A percentile compares a stretch with the other conserved stretches of the same genome.
Evolutionary conservation across 371 early-diverging fungal species (phyloP).

Genomic region (Nosema muscidifuracis): DNA sequence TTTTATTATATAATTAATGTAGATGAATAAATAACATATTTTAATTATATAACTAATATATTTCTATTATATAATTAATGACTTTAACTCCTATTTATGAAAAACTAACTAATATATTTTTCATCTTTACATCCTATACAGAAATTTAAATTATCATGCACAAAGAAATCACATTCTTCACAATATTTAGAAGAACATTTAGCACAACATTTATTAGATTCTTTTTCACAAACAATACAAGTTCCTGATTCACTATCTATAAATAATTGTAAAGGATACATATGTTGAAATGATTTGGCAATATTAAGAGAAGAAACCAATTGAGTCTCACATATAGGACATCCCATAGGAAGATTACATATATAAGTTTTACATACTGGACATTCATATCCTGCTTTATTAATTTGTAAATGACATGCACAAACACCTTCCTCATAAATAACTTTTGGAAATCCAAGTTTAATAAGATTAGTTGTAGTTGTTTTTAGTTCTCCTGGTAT

Average conservation of each 20-base stretch:
- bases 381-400: conserved; percentile 48
- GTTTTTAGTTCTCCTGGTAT: conserved; percentile 38
- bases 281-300: conserved; percentile 43
- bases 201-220: conserved; percentile 30
- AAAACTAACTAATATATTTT: too few species aligned
- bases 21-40: too few species aligned
- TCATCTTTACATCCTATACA: conserved; percentile 55
- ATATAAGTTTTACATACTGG: conserved; percentile 57
- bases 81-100: too few species aligned
- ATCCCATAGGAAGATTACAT: conserved; percentile 53
- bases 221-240: conserved; percentile 34
- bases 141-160: conserved; percentile 52
- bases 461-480: conserved; percentile 36
- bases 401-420: conserved; percentile 58
- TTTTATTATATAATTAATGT: too few species aligned
- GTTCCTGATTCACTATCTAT: conserved; percentile 1
- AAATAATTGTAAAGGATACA: conserved; percentile 47
- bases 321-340: conserved; percentile 55
- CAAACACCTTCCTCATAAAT: conserved; percentile 49
- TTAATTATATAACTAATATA: too few species aligned
- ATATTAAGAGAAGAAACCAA: conserved; percentile 56
- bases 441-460: conserved; percentile 55
- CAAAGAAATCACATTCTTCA: conserved; percentile 41
- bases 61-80: too few species aligned
- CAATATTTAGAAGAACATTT: conserved; percentile 50